Base-by-base conservation (phyloP, 192 early-diverging fungal species). In the Umbelopsis ramanniana region DNA sequence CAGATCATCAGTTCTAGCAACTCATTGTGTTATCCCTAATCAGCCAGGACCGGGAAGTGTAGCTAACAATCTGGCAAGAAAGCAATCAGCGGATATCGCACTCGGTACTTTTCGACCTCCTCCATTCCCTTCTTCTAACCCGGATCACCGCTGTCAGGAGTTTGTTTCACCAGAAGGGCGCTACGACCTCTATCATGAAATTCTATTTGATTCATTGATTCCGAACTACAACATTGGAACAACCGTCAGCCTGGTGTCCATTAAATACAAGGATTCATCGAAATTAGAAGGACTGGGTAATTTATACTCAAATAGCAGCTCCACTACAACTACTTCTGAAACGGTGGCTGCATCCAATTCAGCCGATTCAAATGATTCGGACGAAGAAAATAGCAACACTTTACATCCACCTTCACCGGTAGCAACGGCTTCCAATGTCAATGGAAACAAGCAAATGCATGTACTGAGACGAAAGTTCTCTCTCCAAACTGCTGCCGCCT, bases 141-240 rank as follows among this genome's bases (percentile, higher is more conserved):
- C 85, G 7, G 81, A 83, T 52, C 78, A 80, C 40, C 70, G 77
- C 29, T 85, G 85, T 54, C 79, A 71, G 52, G 74, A 78, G 50
- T 89, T 89, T 77, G 47, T 77, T 40, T 71, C 84, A 23, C 81
- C 84, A 47, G 87, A 89, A 57, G 87, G 87, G 8, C 76, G 66
- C 38, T 87, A 89, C 71, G 75, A 66, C 17, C 72, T 87, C 2
- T 66, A 54, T 6, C 81, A 87, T 52, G 76, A 83, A 12, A 89
- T 89, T 37, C 75, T 78, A 46, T 66, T 86, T 24, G 80, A 82
- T 43, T 77, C 81, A 43, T 73, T 83, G 26, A 47, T 68, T n/a
- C 82, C 87, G 12, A 73, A 81, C 38, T 81, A 82, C 19, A 76
- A 76, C 14, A 82, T 81, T 45, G 82, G 83, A 21, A 86, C 87